Base-by-base conservation (phyloP, 805 yeast genomes). In the Pichia ethanolica region DNA sequence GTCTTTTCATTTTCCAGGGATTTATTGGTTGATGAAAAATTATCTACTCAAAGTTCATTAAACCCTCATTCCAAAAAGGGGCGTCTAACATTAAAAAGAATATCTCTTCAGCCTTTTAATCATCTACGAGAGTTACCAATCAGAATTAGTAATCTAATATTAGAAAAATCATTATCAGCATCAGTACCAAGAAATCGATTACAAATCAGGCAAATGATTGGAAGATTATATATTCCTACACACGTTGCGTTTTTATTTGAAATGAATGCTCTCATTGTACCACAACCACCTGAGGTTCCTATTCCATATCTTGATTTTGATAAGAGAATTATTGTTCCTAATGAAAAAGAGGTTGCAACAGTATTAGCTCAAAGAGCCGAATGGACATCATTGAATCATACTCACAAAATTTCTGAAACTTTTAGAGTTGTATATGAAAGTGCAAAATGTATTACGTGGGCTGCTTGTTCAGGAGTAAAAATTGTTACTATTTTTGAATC, bases 281-380 rank as follows among this genome's bases (percentile, higher is more conserved):
- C 63, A 4, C 67, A 70, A 25, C 78, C 79, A 26, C 72, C 75
- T 1, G 70, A 65, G 12, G 50, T 72, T 12, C 79, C 79, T 2
- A 63, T 61, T 36, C 77, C 78, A 0, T 73, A 65, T 53, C 54
- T 75, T 37, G 69, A 69, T 43, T 69, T 69, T 2, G 73, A 73
- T 33, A 71, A 69, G 46, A 63, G 61, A 35, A 56, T 74, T 4
- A 61, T 66, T 7, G 61, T 67, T 7, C 79, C 80, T 0, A 62
- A 59, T 1, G 63, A 68, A 44, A 61, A 59, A 38, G 71, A 69
- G 48, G 56, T 68, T 1, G 65, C 65, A 13, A 48, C 55, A n/a
- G 68, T 59, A 0, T 47, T 70, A 9, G 58, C 64, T 0, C 47
- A 59, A 8, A 56, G 75, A 27, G 68, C 70, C 7, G 75, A 73